Conservation (phyloP, 176 grass and related monocot genomes). For the Ensete glaucum region DNA sequence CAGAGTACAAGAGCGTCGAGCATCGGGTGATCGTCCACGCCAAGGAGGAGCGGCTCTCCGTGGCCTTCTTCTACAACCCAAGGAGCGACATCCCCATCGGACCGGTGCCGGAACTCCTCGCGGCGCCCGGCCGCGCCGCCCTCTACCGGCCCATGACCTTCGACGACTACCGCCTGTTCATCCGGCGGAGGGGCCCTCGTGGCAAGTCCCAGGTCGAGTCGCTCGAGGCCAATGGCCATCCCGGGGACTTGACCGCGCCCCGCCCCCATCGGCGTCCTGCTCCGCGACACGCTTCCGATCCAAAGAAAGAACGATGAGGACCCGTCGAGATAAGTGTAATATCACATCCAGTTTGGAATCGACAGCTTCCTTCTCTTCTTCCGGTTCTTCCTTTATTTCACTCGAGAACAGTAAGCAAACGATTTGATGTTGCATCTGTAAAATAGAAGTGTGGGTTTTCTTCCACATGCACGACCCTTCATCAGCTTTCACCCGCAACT, state of each 20-base stretch:
- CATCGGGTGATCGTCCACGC: conserved; percentile 6
- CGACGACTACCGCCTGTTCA: conserved; percentile 8
- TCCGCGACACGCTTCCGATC: no score
- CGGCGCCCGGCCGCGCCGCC: not conserved
- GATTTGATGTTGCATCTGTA: no score
- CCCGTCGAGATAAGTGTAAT: no score
- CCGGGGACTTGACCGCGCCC: not conserved
- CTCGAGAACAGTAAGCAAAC: no score
- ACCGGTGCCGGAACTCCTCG: not conserved
- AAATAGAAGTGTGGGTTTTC: no score
- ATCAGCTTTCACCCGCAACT: no score
- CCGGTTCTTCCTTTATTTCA: no score
- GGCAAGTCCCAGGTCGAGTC: conserved; percentile 14
- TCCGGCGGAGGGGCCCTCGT: not conserved
- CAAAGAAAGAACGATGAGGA: no score
- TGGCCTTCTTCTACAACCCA: conserved; percentile 25
- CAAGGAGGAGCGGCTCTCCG: not conserved
- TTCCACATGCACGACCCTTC: no score
- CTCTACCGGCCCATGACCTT: conserved; percentile 8
- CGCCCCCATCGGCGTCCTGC: not conserved
- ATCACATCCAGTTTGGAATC: no score
- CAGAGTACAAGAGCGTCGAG: conserved; percentile 17
- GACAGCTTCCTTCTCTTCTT: no score
- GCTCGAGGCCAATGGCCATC: not conserved
- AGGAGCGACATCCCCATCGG: not conserved